Conservation (phyloP, 805 yeast genomes). For the Debaryomyces maramus region DNA sequence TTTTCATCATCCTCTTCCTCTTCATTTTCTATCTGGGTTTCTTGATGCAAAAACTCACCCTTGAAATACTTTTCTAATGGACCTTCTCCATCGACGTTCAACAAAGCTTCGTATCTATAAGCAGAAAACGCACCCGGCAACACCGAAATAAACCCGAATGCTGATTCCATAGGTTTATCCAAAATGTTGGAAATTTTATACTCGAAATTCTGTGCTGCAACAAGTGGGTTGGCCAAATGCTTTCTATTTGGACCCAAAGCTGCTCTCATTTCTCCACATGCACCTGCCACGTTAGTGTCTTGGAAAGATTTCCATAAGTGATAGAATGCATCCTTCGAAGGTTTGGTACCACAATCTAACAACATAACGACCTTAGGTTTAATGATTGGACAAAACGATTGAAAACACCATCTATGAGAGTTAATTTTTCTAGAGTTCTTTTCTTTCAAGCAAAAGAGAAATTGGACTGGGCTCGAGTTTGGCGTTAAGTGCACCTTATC, state of each 20-base stretch:
- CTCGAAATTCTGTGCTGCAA: constrained; percentile 96
- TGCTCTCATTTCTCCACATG: constrained; percentile 95
- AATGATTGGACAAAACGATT: constrained; percentile 81
- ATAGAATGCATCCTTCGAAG: constrained; percentile 79
- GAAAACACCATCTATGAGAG: constrained; percentile 96
- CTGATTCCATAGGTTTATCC: constrained; percentile 94
- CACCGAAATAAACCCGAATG: constrained; percentile 91
- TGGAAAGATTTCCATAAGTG: constrained; percentile 87
- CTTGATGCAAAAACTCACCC: constrained; percentile 80
- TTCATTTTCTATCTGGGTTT: constrained; percentile 43
- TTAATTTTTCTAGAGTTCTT: constrained; percentile 86
- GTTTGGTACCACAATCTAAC: constrained; percentile 93
- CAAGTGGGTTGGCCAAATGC: constrained; percentile 74
- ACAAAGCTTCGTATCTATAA: constrained; percentile 78
- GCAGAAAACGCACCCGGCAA: constrained; percentile 98
- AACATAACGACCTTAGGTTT: constrained; percentile 82
- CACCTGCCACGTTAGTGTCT: constrained; percentile 86
- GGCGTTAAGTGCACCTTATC: constrained; percentile 67
- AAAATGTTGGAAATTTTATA: constrained; percentile 92
- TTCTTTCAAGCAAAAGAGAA: constrained; percentile 87
- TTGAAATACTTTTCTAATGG: constrained; percentile 89
- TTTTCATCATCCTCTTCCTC: constrained; percentile 41
- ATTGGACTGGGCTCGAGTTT: constrained; percentile 76
- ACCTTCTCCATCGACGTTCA: constrained; percentile 69
- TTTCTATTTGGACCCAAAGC: constrained; percentile 61